A percentile compares a stretch with the other conserved stretches of the same genome.
phyloP scores from a whole-genome alignment of 2,329 filamentous ascomycete species.

The Tolypocladium pustulatum region DNA sequence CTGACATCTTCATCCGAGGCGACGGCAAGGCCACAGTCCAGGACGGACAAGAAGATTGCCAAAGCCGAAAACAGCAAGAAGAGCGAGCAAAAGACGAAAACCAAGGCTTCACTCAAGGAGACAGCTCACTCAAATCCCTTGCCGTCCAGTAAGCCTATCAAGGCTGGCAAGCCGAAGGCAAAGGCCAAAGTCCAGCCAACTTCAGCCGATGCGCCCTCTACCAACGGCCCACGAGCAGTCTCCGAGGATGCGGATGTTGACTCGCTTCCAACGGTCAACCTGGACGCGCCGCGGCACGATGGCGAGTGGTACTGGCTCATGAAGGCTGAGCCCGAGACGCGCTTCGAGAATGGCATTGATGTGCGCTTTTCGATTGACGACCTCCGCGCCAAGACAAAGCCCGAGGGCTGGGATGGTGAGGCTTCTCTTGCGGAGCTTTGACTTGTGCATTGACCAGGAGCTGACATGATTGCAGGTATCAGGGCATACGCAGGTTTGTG shows the following conservation, averaged over 20 bases:
- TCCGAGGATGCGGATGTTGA: constrained; percentile 20
- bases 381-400: constrained; percentile 56
- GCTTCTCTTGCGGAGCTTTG: neutral
- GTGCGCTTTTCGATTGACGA: constrained; percentile 95
- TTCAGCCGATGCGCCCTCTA: neutral
- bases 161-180: neutral
- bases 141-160: neutral
- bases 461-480: constrained; percentile 25
- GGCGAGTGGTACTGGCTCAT: constrained; percentile 61
- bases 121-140: neutral
- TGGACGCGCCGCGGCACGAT: constrained; percentile 26
- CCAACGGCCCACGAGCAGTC: constrained; percentile 1
- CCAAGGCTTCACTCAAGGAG: neutral
- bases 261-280: constrained; percentile 24
- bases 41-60: neutral
- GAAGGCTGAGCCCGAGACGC: constrained; percentile 81
- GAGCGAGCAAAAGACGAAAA: neutral
- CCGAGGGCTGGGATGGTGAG: constrained; percentile 87
- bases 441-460: neutral
- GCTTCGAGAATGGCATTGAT: constrained; percentile 77
- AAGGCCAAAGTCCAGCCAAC: neutral
- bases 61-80: neutral
- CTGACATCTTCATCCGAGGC: neutral
- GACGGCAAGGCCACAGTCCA: neutral
- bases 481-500: constrained; percentile 34